Evolutionary conservation across 2,329 filamentous ascomycete genomes (phyloP).

Genomic region (Bimuria novae-zelandiae): DNA sequence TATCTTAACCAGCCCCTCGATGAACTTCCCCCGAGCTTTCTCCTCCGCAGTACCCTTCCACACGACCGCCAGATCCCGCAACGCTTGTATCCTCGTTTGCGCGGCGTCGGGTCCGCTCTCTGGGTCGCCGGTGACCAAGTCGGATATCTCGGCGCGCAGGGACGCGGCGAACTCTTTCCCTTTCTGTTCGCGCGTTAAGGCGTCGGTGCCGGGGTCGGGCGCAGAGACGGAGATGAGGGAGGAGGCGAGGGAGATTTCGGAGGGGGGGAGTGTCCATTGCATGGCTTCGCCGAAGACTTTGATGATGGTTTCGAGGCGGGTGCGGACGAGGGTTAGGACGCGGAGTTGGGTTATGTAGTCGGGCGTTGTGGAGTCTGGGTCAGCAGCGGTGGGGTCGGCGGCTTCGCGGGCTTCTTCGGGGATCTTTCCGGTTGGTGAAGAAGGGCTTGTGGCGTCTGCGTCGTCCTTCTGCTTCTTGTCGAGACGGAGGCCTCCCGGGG

Average conservation of each 20-base stretch:
- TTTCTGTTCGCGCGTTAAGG: slow-evolving; percentile 79
- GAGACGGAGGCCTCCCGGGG: slow-evolving; percentile 54
- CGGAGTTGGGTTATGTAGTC: slow-evolving; percentile 76
- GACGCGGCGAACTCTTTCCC: slow-evolving; percentile 78
- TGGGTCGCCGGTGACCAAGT: slow-evolving; percentile 62
- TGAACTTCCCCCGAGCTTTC: slow-evolving; percentile 77
- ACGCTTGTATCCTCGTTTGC: slow-evolving; percentile 71
- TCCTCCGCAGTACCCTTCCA: slow-evolving; percentile 98
- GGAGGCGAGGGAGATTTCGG: slow-evolving; percentile 79
- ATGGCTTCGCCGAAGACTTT: slow-evolving; percentile 93
- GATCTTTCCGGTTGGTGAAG: slow-evolving; percentile 6
- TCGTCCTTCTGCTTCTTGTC: slow-evolving; percentile 8
- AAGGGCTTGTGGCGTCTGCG: slow-evolving; percentile 7
- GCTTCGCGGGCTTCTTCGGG: neutral
- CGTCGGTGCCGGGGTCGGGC: slow-evolving; percentile 70
- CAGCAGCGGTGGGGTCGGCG: neutral
- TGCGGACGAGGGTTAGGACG: slow-evolving; percentile 79
- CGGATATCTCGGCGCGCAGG: slow-evolving; percentile 72
- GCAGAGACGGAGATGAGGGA: slow-evolving; percentile 90
- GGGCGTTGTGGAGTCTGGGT: slow-evolving; percentile 24
- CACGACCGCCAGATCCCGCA: slow-evolving; percentile 75
- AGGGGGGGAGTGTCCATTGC: slow-evolving; percentile 91
- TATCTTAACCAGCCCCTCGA: slow-evolving; percentile 78
- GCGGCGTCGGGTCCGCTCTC: slow-evolving; percentile 73
- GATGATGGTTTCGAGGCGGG: slow-evolving; percentile 86